A percentile compares a stretch with the other conserved stretches of the same genome.
Conservation (phyloP, 2,329 filamentous ascomycete species). For the Ophiosphaerella herpotricha region DNA sequence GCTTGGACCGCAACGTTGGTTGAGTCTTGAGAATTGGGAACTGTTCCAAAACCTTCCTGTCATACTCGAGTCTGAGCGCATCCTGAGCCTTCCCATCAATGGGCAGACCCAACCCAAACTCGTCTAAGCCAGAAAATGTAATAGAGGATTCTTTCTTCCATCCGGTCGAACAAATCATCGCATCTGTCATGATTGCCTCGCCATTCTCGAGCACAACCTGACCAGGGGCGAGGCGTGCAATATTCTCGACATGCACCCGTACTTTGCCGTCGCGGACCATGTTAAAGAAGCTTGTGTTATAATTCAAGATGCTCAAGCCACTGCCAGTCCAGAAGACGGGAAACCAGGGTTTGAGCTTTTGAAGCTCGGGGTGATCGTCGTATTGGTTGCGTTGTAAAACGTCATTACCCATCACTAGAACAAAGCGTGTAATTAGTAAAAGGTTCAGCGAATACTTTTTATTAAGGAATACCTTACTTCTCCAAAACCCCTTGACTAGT, state of each 20-base stretch:
- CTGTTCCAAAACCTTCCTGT: slow-evolving; percentile 56
- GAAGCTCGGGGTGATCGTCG: slow-evolving; percentile 44
- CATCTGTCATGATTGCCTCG: slow-evolving; percentile 51
- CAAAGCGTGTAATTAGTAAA: too few species aligned
- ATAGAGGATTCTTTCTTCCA: slow-evolving; percentile 49
- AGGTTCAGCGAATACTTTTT: too few species aligned
- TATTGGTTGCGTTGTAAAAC: slow-evolving; percentile 52
- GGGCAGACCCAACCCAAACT: slow-evolving; percentile 9
- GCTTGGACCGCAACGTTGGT: slow-evolving; percentile 36
- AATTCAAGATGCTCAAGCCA: slow-evolving; percentile 63
- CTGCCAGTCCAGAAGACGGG: slow-evolving; percentile 57
- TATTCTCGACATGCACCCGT: slow-evolving; percentile 59
- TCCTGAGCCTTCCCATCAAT: slow-evolving; percentile 45
- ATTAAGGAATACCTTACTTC: slow-evolving; percentile 1
- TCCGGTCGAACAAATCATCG: slow-evolving; percentile 59
- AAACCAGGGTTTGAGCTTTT: slow-evolving; percentile 47
- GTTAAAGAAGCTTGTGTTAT: slow-evolving; percentile 59
- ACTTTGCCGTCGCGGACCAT: slow-evolving; percentile 59
- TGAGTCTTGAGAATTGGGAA: slow-evolving; percentile 61
- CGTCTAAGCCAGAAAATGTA: slow-evolving; percentile 8
- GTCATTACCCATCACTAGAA: slow-evolving; percentile 55
- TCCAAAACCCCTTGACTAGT: slow-evolving; percentile 61
- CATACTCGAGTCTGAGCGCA: slow-evolving; percentile 57
- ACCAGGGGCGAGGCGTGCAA: slow-evolving; percentile 53
- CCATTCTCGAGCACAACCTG: slow-evolving; percentile 56